These are phyloP conservation scores for Rubroboletus satanas DNA, from an alignment of 768 basidiomycete genomes.

Conservation along the genomic window DNA sequence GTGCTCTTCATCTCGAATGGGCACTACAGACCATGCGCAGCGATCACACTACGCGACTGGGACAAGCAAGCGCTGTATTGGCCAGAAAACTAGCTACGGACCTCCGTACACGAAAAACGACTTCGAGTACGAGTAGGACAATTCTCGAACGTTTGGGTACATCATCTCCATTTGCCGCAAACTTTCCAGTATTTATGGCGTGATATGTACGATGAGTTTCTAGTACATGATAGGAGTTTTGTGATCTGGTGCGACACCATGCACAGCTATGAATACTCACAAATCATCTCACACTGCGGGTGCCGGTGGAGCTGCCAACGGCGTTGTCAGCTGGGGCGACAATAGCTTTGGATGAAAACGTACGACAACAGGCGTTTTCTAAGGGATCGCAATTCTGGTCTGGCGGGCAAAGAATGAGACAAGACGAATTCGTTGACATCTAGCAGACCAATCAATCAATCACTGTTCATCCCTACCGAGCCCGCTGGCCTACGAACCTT, in stretches of 20 bases:
- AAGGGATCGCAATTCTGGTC: constrained; percentile 63
- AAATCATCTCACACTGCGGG: constrained; percentile 39
- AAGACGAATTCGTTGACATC: constrained; percentile 53
- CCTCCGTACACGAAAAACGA: constrained; percentile 48
- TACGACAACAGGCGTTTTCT: constrained; percentile 80
- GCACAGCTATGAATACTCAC: background rate
- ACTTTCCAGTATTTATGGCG: constrained; percentile 61
- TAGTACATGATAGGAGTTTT: background rate
- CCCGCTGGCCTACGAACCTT: constrained; percentile 38
- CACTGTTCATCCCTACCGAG: background rate
- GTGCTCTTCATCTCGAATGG: constrained; percentile 68
- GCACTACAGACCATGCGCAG: constrained; percentile 53
- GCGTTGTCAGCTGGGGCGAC: background rate
- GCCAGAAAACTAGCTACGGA: constrained; percentile 64
- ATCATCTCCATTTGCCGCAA: constrained; percentile 63
- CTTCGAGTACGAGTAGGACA: constrained; percentile 44
- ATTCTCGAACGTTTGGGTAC: constrained; percentile 60
- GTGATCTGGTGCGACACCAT: constrained; percentile 27
- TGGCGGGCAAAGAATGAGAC: constrained; percentile 68
- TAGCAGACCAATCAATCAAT: constrained; percentile 21
- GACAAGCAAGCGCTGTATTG: constrained; percentile 60
- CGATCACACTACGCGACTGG: constrained; percentile 49
- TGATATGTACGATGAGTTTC: constrained; percentile 13
- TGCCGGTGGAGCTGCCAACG: constrained; percentile 42
- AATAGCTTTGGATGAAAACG: constrained; percentile 31